Base-by-base conservation (phyloP, 106 monocot species). In the Phalaenopsis equestris region DNA sequence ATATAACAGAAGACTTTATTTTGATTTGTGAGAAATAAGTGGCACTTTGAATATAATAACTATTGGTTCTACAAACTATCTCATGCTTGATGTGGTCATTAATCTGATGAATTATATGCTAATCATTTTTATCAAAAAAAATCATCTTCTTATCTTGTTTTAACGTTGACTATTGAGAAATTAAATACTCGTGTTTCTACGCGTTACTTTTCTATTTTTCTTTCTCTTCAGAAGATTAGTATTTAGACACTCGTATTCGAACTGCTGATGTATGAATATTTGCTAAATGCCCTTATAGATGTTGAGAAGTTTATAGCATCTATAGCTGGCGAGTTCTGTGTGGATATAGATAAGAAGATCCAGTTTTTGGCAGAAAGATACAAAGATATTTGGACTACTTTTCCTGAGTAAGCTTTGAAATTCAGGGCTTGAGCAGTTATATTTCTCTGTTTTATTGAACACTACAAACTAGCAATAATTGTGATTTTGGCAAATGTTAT, bases 281-380 rank as follows among this genome's bases (percentile, higher is more conserved):
- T 11, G 23, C 48, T 12, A 49, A 76, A 49, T 49, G 21, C 6
- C 19, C 12, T 65, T 78, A 42, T 67, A 92, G 94, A 77, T 86
- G 37, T 39, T 75, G 18, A 78, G 81, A 82, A 79, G 72, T 78
- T 93, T 80, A 73, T 75, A 12, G 83, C 90, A 86, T 70, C 82
- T 87, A 61, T 89, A 19, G 58, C 49, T 77, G 95, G 86, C 58
- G 56, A 72, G 24, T 47, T 67, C 12, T 94, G 94, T 92, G 72
- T 75, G 46, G 87, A 84, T 75, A 88, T 89, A 82, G 92, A 92
- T 67, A 80, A 81, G 43, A 92, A 86, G 61, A 92, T 94, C 56
- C 85, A 86, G 79, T 81, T 73, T 73, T 84, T 97, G 49, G 81
- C 89, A 57, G 82, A 79, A 83, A 89, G 86, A 88, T 97, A 97